Evolutionary conservation across 139 green algal genomes (phyloP), one percentile per base, ranked within the genome.

Genomic region (Chlorokybus atmophyticus): DNA sequence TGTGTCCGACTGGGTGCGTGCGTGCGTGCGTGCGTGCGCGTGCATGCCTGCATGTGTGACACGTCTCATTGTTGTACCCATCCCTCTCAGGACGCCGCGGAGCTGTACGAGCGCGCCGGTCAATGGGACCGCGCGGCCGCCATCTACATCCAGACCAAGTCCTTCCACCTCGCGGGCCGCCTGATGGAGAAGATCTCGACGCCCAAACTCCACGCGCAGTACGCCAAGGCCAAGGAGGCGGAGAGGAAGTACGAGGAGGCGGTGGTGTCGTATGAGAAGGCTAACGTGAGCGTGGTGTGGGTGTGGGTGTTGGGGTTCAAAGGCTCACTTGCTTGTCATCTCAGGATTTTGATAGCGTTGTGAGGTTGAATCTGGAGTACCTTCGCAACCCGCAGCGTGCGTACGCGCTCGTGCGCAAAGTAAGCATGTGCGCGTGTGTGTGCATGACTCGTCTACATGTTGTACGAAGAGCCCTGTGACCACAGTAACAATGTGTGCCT

Each of bases 121-220:
- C 66, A 81, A 57, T 69, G 68, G 31, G 84, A 93, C 59, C 71
- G 73, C 3, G 83, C 84, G 4, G 83, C 81, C 0, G 67, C 56
- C 40, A 87, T 91, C 24, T 87, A 88, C 64, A 81, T 93, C 35
- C 40, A 67, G 40, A 72, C 56, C 61, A 85, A 83, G 52, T 82
- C 79, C 52, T 89, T 86, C 50, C 41, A 28, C 4, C 53, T 67
- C 32, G 81, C 78, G 25, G 50, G 73, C 50, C 83, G 78, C 4
- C 70, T 88, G 44, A 87, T 91, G 81, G 61, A 61, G 1, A 62
- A 67, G 28, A 73, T 86, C 21, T 51, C 27, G 25, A 19, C 51
- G 40, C 52, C 66, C 41, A 69, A 57, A 40, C 59, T 73, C 26
- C 66, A 69, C 59, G 5, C 14, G 32, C 51, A 58, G 51, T 68